Evolutionary conservation across 495 filamentous ascomycete species (phyloP).

Genomic region (Xylaria cubensis): DNA sequence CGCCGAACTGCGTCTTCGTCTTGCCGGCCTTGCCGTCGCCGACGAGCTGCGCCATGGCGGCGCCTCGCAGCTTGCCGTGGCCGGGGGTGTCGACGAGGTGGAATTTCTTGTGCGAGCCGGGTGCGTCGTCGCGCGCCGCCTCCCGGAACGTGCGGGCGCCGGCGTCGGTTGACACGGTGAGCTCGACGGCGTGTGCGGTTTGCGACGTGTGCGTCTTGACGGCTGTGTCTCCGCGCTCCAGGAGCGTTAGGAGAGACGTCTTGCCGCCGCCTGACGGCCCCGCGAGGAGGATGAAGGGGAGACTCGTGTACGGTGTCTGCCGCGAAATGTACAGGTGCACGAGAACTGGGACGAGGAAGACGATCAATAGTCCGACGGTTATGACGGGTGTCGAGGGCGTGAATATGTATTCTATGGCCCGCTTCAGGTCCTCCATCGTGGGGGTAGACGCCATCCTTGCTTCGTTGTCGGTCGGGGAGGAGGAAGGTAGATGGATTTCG

Average conservation of each 20-base stretch:
- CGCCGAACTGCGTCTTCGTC: conserved; percentile 58
- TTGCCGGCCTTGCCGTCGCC: conserved; percentile 49
- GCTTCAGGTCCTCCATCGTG: conserved; percentile 38
- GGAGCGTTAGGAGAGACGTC: conserved; percentile 81
- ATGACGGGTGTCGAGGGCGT: conserved; percentile 63
- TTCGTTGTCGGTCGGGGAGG: not conserved
- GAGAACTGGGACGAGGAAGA: conserved; percentile 74
- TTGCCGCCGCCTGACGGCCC: conserved; percentile 89
- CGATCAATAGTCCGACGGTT: conserved; percentile 68
- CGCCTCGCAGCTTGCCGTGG: conserved; percentile 86
- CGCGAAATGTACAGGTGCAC: conserved; percentile 79
- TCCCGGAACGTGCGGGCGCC: conserved; percentile 68
- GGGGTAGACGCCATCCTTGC: conserved; percentile 22
- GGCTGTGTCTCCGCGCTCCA: conserved; percentile 50
- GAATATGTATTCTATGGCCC: conserved; percentile 52
- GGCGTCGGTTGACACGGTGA: conserved; percentile 68
- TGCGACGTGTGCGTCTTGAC: conserved; percentile 85
- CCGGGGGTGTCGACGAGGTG: conserved; percentile 88
- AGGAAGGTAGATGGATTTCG: not conserved
- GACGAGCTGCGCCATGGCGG: conserved; percentile 60
- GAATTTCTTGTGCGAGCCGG: conserved; percentile 68
- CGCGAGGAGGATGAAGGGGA: conserved; percentile 83
- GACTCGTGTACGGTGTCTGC: conserved; percentile 65
- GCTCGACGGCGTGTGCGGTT: conserved; percentile 71
- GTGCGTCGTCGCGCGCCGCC: conserved; percentile 48